Conservation (phyloP, 2,329 filamentous ascomycete genomes). For the Emmonsiellopsis sp. region DNA sequence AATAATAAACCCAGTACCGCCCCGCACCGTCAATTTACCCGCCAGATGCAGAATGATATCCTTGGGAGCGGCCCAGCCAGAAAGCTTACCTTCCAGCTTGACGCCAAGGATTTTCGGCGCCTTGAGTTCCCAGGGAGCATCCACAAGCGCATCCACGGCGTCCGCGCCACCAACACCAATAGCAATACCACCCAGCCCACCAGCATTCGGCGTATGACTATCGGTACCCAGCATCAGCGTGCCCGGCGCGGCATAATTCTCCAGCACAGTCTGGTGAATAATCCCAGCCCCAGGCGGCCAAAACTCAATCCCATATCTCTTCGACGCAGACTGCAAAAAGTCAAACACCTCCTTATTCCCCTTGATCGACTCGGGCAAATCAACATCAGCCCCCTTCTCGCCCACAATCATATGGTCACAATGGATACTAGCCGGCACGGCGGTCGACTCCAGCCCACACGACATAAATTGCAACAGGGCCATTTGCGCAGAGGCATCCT, state of each 20-base stretch:
- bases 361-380: conserved; percentile 74
- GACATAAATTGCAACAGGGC: conserved; percentile 97
- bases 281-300: conserved; percentile 92
- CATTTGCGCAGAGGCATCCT: conserved; percentile 98
- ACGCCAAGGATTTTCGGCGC: conserved; percentile 86
- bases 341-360: conserved; percentile 97
- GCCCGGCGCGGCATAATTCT: conserved; percentile 95
- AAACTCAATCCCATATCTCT: conserved; percentile 89
- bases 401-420: conserved; percentile 99
- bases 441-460: conserved; percentile 78
- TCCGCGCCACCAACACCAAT: conserved; percentile 97
- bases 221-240: conserved; percentile 99
- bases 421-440: conserved; percentile 93
- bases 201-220: conserved; percentile 95
- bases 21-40: conserved; percentile 81
- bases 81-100: conserved; percentile 70
- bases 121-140: conserved; percentile 95
- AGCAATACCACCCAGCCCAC: conserved; percentile 82
- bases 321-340: conserved; percentile 85
- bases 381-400: conserved; percentile 75
- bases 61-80: conserved; percentile 88
- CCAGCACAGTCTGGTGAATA: conserved; percentile 94
- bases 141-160: conserved; percentile 91
- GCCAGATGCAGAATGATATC: conserved; percentile 88
- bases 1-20: conserved; percentile 88